A percentile compares a stretch with the other conserved stretches of the same genome.
Conservation (phyloP, 805 yeast species). For the Ogataea paradorogensis region DNA sequence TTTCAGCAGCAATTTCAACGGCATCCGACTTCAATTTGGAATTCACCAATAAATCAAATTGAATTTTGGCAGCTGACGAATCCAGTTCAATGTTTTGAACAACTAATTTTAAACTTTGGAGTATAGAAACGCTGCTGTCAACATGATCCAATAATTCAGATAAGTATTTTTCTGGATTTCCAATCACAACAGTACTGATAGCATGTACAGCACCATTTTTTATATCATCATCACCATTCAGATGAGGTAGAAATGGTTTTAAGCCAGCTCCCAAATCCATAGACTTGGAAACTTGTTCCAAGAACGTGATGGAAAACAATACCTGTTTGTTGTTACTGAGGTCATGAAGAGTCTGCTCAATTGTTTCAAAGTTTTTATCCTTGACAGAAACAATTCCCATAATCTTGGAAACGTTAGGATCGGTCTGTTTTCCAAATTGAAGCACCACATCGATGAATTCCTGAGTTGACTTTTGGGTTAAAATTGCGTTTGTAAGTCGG, state of each 20-base stretch:
- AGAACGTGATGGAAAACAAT: constrained; percentile 36
- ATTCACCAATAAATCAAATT: constrained; percentile 11
- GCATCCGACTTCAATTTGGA: constrained; percentile 7
- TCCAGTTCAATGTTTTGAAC: constrained; percentile 9
- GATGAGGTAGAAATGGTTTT: constrained; percentile 36
- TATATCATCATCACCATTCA: constrained; percentile 32
- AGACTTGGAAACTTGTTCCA: constrained; percentile 49
- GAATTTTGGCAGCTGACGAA: constrained; percentile 6
- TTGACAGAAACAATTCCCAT: constrained; percentile 35
- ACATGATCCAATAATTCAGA: constrained; percentile 33
- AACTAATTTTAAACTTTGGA: constrained; percentile 13
- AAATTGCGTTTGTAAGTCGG: constrained; percentile 17
- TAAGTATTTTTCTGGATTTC: constrained; percentile 38
- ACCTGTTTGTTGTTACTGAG: constrained; percentile 21
- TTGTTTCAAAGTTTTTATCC: constrained; percentile 32
- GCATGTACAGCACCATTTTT: constrained; percentile 50
- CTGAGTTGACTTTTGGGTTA: constrained; percentile 10
- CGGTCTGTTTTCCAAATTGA: constrained; percentile 21
- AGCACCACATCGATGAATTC: constrained; percentile 15
- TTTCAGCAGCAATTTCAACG: constrained; percentile 18
- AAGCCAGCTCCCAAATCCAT: constrained; percentile 34
- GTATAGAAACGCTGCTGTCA: constrained; percentile 1
- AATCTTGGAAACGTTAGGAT: constrained; percentile 26
- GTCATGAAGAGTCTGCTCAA: constrained; percentile 20
- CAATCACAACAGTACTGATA: constrained; percentile 47